Conservation (phyloP, 257 asterid genomes). For the Gentiana macrophylla region DNA sequence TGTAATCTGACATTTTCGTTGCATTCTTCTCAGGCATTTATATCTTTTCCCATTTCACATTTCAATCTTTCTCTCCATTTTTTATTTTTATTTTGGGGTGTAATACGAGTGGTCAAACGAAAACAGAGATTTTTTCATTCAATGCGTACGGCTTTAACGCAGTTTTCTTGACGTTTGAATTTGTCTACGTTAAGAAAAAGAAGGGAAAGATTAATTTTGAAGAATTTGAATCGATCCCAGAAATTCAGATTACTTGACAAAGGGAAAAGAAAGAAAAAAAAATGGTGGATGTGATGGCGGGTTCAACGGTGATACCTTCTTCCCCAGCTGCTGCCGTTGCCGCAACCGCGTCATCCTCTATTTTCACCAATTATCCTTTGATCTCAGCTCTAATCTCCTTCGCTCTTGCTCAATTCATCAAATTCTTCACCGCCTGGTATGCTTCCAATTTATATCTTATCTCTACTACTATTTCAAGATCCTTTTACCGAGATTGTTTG, state of each 20-base stretch:
- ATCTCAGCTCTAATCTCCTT: constrained; percentile 70
- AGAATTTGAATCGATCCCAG: constrained; percentile 1
- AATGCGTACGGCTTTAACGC: background rate
- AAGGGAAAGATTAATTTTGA: background rate
- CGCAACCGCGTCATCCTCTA: constrained; percentile 21
- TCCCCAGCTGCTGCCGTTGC: constrained; percentile 12
- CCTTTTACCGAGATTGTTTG: background rate
- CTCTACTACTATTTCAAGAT: constrained; percentile 3
- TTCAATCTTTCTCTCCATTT: too few species aligned
- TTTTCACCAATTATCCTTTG: constrained; percentile 54
- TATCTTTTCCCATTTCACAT: too few species aligned
- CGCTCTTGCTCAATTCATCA: constrained; percentile 59
- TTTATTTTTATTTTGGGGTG: too few species aligned
- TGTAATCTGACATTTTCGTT: too few species aligned
- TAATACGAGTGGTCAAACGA: too few species aligned
- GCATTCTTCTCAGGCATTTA: too few species aligned
- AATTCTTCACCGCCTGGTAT: constrained; percentile 66
- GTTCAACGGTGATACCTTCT: constrained; percentile 15
- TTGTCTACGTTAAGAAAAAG: background rate
- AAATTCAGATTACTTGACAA: background rate
- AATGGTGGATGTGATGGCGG: constrained; percentile 15
- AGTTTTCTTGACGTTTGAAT: background rate
- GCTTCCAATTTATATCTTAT: background rate
- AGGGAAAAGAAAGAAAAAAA: background rate
- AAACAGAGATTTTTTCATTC: background rate